Base-by-base conservation (phyloP, 2,329 filamentous ascomycete species). In the Colletotrichum noveboracense region DNA sequence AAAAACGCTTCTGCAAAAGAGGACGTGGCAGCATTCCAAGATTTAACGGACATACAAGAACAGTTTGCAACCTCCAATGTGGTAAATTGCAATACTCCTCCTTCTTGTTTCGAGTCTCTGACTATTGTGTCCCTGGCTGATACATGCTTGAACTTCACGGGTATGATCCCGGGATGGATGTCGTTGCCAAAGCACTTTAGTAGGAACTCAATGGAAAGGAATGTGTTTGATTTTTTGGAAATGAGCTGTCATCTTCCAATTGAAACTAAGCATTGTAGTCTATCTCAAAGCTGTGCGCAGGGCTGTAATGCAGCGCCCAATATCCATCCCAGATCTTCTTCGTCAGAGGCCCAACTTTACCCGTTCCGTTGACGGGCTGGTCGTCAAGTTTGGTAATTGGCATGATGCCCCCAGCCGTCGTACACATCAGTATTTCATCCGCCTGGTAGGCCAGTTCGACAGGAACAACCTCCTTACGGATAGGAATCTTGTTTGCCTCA, bases 381-480 rank as follows among this genome's bases (percentile, higher is more conserved):
- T 84, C 87, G 78, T 90, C 88, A 5, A 90, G 80, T 1, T 71
- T 75, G 0, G 86, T 88, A 30, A 90, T 88, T 1, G 88, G 88
- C 88, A 90, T 89, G 32, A 90, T 85, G 0, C 88, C 88, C 4
- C 88, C 88, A 0, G 88, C 88, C n/a, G 88, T 90, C 0, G 88
- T 90, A 77, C 84, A 89, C 87, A 89, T 89, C 55, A 90, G 86
- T 6, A 89, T 84, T 80, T 90, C 88, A 74, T 90, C 88, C 1
- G 82, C 80, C 10, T 85, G 66, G 68, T 88, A 89, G 0, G 81
- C 83, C 36, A 82, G 10, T 14, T 86, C 82, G 1, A 88, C 80
- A 0, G 87, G 87, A 10, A 89, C 86, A 30, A 82, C 72, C 78
- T 88, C 85, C 26, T 86, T 68, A 9, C 81, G 83, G 12, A 87